A percentile compares a stretch with the other conserved stretches of the same genome.
Conservation (phyloP, 306 rosid species). For the Rosa multiflora region DNA sequence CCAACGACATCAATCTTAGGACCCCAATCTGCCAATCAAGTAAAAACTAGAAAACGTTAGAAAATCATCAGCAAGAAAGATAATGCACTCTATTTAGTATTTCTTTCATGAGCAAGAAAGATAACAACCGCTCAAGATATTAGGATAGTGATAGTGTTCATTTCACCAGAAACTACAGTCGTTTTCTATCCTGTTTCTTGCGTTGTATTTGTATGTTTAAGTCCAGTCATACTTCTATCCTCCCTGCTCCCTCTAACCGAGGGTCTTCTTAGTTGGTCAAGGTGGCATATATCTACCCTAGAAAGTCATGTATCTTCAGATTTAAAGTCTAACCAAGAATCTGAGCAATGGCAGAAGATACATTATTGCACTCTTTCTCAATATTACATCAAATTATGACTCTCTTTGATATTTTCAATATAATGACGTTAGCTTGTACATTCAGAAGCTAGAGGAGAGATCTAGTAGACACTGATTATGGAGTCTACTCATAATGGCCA, state of each 20-base stretch:
- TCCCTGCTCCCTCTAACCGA: not conserved
- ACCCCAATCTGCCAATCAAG: conserved; percentile 85
- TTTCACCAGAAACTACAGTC: not conserved
- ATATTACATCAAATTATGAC: not conserved
- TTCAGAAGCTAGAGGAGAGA: not conserved
- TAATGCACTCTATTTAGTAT: not conserved
- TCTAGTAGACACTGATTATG: not conserved
- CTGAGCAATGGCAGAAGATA: not conserved
- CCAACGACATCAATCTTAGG: conserved; percentile 87
- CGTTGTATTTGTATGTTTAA: not conserved
- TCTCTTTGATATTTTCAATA: not conserved
- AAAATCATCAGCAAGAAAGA: not conserved
- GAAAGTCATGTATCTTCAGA: not conserved
- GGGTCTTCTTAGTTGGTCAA: conserved; percentile 4
- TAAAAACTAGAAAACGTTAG: conserved; percentile 16
- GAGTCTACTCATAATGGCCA: not conserved
- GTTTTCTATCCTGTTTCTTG: not conserved
- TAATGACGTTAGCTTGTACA: not conserved
- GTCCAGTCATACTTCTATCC: not conserved
- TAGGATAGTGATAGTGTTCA: not conserved
- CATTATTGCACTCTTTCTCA: not conserved
- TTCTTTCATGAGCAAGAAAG: not conserved
- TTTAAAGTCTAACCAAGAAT: not conserved
- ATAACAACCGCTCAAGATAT: not conserved
- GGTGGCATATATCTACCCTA: not conserved